These are phyloP conservation scores for Scedosporium apiospermum DNA, from an alignment of 2,329 filamentous ascomycete species.

Conservation along the genomic window DNA sequence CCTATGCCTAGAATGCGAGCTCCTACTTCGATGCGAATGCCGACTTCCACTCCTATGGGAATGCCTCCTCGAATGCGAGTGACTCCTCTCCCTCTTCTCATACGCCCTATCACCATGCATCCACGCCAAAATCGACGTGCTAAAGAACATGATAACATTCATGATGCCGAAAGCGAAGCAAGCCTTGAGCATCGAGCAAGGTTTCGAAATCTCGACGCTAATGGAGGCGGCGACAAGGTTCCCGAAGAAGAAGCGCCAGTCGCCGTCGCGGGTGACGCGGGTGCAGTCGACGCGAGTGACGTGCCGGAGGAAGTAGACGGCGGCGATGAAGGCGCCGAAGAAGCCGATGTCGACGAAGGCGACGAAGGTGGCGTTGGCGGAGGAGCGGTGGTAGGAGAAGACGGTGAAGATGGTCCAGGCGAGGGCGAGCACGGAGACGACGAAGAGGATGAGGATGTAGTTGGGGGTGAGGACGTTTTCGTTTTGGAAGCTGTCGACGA, in stretches of 20 bases:
- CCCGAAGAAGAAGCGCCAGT: conserved; percentile 51
- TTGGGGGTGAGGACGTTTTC: conserved; percentile 49
- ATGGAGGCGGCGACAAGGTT: conserved; percentile 48
- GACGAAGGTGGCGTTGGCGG: conserved; percentile 51
- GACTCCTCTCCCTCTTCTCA: conserved; percentile 35
- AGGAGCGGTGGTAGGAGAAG: conserved; percentile 56
- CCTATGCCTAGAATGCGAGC: conserved; percentile 13
- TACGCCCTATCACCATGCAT: conserved; percentile 34
- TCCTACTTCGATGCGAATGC: conserved; percentile 20
- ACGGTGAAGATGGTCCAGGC: conserved; percentile 57
- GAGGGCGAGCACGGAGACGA: conserved; percentile 52
- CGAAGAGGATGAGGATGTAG: conserved; percentile 58
- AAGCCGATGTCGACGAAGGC: conserved; percentile 51
- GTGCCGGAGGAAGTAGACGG: conserved; percentile 48
- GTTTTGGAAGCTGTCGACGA: conserved; percentile 49
- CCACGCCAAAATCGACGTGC: conserved; percentile 63
- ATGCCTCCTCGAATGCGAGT: conserved; percentile 33
- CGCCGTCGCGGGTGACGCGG: conserved; percentile 36
- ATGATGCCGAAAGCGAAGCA: conserved; percentile 86
- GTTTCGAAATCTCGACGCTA: conserved; percentile 55
- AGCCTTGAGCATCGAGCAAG: conserved; percentile 87
- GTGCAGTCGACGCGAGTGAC: conserved; percentile 60
- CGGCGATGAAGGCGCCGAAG: conserved; percentile 54
- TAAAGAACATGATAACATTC: conserved; percentile 70
- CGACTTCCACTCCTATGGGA: conserved; percentile 21